phyloP scores from a whole-genome alignment of 2,329 filamentous ascomycete genomes.

The Verticillium longisporum region DNA sequence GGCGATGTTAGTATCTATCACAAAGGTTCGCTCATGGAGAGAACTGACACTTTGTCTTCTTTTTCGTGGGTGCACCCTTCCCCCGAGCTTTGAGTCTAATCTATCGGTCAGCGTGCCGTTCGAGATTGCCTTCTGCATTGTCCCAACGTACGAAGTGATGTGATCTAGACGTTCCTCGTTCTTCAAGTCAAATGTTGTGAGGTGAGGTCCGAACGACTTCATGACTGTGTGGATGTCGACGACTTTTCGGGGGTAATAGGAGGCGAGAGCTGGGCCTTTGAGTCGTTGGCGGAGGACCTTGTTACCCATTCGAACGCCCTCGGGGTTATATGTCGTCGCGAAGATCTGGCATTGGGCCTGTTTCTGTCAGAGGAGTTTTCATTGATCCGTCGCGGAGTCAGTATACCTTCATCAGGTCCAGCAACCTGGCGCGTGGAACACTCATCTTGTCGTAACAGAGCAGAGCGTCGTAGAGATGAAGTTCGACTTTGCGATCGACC shows the following conservation, averaged over 20 bases:
- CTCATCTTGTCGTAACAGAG: conserved; percentile 43
- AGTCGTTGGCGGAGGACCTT: conserved; percentile 86
- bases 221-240: conserved; percentile 69
- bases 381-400: neutral
- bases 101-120: conserved; percentile 19
- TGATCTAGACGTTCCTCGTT: conserved; percentile 76
- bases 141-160: conserved; percentile 51
- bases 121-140: neutral
- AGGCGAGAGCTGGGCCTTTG: conserved; percentile 70
- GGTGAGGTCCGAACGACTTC: conserved; percentile 57
- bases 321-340: conserved; percentile 83
- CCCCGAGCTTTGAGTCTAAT: conserved; percentile 67
- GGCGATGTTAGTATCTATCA: conserved; percentile 19
- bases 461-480: conserved; percentile 14
- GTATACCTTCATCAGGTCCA: conserved; percentile 73
- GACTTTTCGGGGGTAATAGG: conserved; percentile 80
- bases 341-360: conserved; percentile 91
- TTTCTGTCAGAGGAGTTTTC: neutral
- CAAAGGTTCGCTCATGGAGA: neutral
- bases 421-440: conserved; percentile 53
- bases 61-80: conserved; percentile 87
- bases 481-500: conserved; percentile 12
- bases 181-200: conserved; percentile 65
- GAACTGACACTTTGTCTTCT: conserved; percentile 44
- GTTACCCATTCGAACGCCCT: conserved; percentile 75